A percentile compares a stretch with the other conserved stretches of the same genome.
Conservation (phyloP, 257 asterid species). For the Ajuga chamaepitys region DNA sequence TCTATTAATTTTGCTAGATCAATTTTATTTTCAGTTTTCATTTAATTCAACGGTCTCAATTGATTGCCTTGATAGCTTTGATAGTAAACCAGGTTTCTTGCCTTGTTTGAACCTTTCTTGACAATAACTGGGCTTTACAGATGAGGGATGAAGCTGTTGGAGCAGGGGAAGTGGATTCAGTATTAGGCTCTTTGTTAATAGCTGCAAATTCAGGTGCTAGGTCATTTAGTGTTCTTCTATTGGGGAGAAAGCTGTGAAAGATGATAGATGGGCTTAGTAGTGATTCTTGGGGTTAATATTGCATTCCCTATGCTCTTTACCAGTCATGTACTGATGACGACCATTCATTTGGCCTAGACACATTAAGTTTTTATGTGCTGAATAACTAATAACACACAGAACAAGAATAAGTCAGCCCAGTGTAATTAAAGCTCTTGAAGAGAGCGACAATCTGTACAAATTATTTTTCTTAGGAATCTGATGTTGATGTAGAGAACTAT, state of each 20-base stretch:
- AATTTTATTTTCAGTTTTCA: not conserved
- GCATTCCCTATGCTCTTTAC: not conserved
- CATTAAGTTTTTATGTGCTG: not conserved
- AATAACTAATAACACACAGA: not conserved
- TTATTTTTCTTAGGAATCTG: not conserved
- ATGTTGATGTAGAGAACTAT: not conserved
- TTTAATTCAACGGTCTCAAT: too few relatives aligned
- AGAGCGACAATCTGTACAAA: too few relatives aligned
- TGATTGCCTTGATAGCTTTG: too few relatives aligned
- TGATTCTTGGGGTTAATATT: not conserved
- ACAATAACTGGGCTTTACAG: too few relatives aligned
- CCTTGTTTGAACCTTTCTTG: too few relatives aligned
- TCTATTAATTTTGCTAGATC: not conserved
- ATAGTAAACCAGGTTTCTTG: too few relatives aligned
- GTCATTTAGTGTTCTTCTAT: not conserved
- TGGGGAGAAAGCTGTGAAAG: too few relatives aligned
- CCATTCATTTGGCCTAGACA: not conserved
- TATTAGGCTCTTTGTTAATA: not conserved
- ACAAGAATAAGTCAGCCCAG: not conserved
- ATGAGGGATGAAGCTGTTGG: too few relatives aligned
- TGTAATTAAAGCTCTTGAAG: not conserved
- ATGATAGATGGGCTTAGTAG: too few relatives aligned
- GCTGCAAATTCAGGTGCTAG: too few relatives aligned
- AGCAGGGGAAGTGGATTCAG: not conserved
- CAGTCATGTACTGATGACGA: not conserved